Evolutionary conservation across 805 yeast species (phyloP).

Genomic region (Schwanniomyces vanrijiae): DNA sequence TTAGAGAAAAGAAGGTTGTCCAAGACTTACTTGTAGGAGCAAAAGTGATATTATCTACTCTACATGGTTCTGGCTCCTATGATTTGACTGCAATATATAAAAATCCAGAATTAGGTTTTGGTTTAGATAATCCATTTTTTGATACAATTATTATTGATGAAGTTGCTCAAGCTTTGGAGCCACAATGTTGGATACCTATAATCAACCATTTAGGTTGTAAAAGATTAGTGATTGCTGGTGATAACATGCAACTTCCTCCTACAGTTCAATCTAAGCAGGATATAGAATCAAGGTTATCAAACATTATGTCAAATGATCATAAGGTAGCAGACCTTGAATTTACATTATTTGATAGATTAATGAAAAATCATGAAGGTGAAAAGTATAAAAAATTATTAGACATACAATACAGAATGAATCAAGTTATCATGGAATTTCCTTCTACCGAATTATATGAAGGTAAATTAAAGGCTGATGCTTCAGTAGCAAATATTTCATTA

Average conservation of each 20-base stretch:
- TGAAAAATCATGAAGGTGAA: constrained; percentile 42
- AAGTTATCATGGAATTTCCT: constrained; percentile 74
- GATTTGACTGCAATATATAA: constrained; percentile 59
- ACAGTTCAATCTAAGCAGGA: constrained; percentile 61
- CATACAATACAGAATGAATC: constrained; percentile 87
- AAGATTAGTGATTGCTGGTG: constrained; percentile 84
- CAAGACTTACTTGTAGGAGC: constrained; percentile 58
- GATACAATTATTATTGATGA: constrained; percentile 90
- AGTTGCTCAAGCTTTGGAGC: constrained; percentile 90
- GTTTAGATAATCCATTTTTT: constrained; percentile 45
- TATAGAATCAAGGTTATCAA: constrained; percentile 9
- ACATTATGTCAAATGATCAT: constrained; percentile 27
- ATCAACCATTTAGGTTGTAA: constrained; percentile 58
- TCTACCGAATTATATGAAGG: constrained; percentile 65
- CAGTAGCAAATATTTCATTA: constrained; percentile 54
- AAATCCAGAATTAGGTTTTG: constrained; percentile 10
- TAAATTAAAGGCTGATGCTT: constrained; percentile 57
- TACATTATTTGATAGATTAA: constrained; percentile 81
- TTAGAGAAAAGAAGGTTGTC: constrained; percentile 64
- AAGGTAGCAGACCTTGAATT: constrained; percentile 50
- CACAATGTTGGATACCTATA: constrained; percentile 95
- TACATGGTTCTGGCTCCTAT: constrained; percentile 83
- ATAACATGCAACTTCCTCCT: constrained; percentile 89
- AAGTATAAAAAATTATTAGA: constrained; percentile 59
- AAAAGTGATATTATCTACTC: constrained; percentile 74